Evolutionary conservation across 129 eudicot genomes (phyloP).

Genomic region (Centaurea solstitialis): DNA sequence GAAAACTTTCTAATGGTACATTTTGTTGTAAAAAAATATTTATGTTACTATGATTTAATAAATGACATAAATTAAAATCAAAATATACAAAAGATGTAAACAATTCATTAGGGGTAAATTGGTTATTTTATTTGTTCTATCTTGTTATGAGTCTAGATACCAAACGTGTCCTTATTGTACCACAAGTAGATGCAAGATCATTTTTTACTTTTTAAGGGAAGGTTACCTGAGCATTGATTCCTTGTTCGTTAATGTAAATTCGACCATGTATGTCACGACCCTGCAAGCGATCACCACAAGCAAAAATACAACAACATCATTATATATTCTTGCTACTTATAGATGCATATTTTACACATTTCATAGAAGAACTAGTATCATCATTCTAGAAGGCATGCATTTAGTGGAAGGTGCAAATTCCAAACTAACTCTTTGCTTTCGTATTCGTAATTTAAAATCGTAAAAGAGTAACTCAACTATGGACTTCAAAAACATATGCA

Average conservation of each 20-base stretch:
- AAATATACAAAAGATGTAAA: no score
- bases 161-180: not conserved
- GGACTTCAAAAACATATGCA: no score
- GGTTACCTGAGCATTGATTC: constrained; percentile 95
- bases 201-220: not conserved
- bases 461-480: no score
- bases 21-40: no score
- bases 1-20: no score
- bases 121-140: no score
- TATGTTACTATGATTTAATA: no score
- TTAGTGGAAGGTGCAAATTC: not conserved
- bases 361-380: not conserved
- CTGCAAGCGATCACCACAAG: constrained; percentile 35
- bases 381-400: not conserved
- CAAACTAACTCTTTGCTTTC: no score
- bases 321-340: not conserved
- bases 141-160: no score
- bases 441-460: no score
- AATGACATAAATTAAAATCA: no score
- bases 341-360: not conserved
- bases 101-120: no score
- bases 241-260: constrained; percentile 90
- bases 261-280: constrained; percentile 89
- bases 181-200: not conserved
- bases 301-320: not conserved